These are phyloP conservation scores for Colletotrichum agaves DNA, from an alignment of 2,329 filamentous ascomycete species.

Conservation along the genomic window DNA sequence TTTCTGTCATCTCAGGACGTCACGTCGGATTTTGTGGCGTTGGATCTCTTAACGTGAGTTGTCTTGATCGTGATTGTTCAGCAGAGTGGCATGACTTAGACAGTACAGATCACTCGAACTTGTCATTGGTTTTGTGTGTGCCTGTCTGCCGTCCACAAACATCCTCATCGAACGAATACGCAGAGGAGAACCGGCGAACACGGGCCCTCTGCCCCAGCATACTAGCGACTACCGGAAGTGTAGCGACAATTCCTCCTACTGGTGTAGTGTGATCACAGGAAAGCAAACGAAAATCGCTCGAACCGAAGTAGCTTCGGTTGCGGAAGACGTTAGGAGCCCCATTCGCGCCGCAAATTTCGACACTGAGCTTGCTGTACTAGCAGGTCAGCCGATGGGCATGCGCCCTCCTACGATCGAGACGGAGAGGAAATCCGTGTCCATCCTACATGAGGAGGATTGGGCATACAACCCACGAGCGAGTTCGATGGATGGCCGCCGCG, in stretches of 20 bases:
- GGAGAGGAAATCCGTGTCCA: accelerated
- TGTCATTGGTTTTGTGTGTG: constrained; percentile 38
- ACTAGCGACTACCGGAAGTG: neutral
- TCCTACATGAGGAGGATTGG: neutral
- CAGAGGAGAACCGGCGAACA: neutral
- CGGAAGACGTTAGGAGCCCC: neutral
- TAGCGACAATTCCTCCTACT: neutral
- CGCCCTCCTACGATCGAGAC: neutral
- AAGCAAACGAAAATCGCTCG: constrained; percentile 5
- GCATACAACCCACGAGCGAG: constrained; percentile 11
- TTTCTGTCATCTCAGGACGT: constrained; percentile 42
- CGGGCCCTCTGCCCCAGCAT: neutral
- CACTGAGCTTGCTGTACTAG: constrained; percentile 22
- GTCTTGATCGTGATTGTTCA: neutral
- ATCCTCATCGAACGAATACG: constrained; percentile 33
- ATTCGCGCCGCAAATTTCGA: constrained; percentile 6
- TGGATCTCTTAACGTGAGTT: constrained; percentile 35
- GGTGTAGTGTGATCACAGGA: constrained; percentile 23
- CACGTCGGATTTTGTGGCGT: constrained; percentile 41
- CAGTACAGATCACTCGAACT: constrained; percentile 33
- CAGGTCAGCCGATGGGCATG: constrained; percentile 9
- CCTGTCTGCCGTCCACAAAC: constrained; percentile 37
- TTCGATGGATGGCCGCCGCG: constrained; percentile 27
- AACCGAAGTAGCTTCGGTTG: neutral
- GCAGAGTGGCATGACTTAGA: neutral